Base-by-base conservation (phyloP, 2,329 filamentous ascomycete species). In the Dothidotthia symphoricarpi region DNA sequence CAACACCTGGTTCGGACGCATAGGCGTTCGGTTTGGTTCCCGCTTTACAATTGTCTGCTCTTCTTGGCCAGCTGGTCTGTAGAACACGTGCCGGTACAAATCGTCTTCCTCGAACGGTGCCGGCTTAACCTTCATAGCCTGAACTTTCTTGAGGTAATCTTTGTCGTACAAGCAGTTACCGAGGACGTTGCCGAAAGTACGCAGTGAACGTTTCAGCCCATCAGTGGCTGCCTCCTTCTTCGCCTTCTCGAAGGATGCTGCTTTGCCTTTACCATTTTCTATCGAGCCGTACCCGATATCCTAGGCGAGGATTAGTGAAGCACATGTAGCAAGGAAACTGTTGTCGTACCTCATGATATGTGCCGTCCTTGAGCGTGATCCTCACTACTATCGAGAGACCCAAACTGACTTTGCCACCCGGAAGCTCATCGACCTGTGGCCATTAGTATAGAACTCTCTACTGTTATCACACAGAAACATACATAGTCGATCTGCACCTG, bases 151-250 rank as follows among this genome's bases (percentile, higher is more conserved):
- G 39, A 98, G 74, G 63, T 95, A 98, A 45, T 91, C 83, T 68
- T 96, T 95, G 71, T 98, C 93, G 69, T 98, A 97, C 42, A 98
- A 83, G 73, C 93, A 98, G 63, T 97, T 98, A n/a, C 93, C 93
- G 37, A 98, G 75, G 12, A 97, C 85, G 57, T 97, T 97, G 43
- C 93, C 93, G 68, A 98, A 98, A 48, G 83, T 96, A 42, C 91
- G 79, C 57, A 98, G 64, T 1, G 93, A 82, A 51, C 93, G 79
- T 69, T 98, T 98, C 61, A 98, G 64, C 1, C 83, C 93, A 69
- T 98, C 93, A 8, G 94, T 97, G 3, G 89, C 94, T 6, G 88
- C 94, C 71, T 97, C 90, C 66, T 98, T 98, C 73, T 97, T 98
- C 1, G 93, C 90, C 69, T 98, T 98, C 66, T 98, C 93, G 59